Evolutionary conservation across 2,329 filamentous ascomycete genomes (phyloP), one percentile per base, ranked within the genome.

Genomic region (Beauveria sp.): DNA sequence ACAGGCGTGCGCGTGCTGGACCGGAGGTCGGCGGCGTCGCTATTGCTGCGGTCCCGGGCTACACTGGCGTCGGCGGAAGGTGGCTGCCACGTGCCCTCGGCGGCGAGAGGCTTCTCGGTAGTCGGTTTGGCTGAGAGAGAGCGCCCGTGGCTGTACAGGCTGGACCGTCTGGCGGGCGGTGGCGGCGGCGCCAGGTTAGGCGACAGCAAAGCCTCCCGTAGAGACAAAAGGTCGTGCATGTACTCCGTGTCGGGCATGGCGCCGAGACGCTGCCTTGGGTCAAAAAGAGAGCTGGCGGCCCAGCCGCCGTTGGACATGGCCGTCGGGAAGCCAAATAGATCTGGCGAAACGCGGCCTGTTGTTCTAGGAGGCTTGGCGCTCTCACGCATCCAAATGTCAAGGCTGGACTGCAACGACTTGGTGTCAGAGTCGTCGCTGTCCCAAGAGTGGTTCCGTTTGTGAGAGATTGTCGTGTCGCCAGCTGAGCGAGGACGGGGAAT

Each of bases 371-470:
- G 76, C 52, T 80, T 80, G 38, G 77, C 70, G 59, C 80, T 81
- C 68, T 83, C 81, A 7, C 77, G 78, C 72, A 86, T 77, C 83
- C 83, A 86, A 26, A 83, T 82, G 60, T 86, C 83, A 5, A 82
- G 75, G 63, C 78, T 82, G 1, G 80, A 83, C 1, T 78, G 73
- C 3, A 78, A 68, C 2, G 80, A 83, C 31, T 68, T 72, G 2
- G 70, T 67, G 5, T 77, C 72, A 18, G 77, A 75, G n/a, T 73
- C 75, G 18, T 78, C 76, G 8, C 73, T 78, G 40, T 79, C 75
- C 74, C 80, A 81, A 53, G 74, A 79, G 18, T 76, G 71, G 1
- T 70, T 73, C 31, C 74, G 72, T 46, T 69, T 68, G 48, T 73
- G 71, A 14, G 78, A 79, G 3, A 76, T 68, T 0, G 76, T 78